Base-by-base conservation (phyloP, 2,329 filamentous ascomycete genomes). In the Pseudopyrenochaeta lycopersici region DNA sequence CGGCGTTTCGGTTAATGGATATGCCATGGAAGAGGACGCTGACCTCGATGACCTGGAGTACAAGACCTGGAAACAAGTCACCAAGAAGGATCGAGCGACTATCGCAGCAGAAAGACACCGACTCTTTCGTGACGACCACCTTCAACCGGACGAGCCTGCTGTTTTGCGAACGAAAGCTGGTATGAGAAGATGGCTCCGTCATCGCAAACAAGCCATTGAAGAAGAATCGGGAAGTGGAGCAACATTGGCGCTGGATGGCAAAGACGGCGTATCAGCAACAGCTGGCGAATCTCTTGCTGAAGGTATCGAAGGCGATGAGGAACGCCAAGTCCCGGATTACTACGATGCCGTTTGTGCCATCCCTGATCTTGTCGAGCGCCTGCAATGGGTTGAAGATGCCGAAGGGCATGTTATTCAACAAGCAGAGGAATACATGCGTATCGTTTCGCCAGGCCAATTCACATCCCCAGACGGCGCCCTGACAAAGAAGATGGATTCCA, bases 31-130 rank as follows among this genome's bases (percentile, higher is more conserved):
- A 46, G 90, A 96, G 64, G 91, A 96, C 63, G 84, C 85, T 11
- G 92, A 92, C 63, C 87, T 96, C 64, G 93, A 98, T 65, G 93
- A 98, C 53, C 79, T 85, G 1, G 94, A 97, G 71, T 97, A 95
- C 78, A 96, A 96, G 74, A 90, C 95, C 31, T 99, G 96, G 95
- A 99, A 98, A 79, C 94, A 98, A 76, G 92, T 97, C 35, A 99
- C 95, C 1, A 98, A 98, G 78, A 97, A 95, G 73, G 93, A 97
- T 68, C 88, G 95, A 58, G 95, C 95, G 3, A 80, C 90, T 20
- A 87, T 94, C 47, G 90, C 95, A 54, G 92, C 93, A 60, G 91
- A 97, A 72, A 86, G 95, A 29, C 88, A 92, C 74, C 86, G 90
- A 33, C 84, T 99, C 12, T 97, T 99, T 78, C 90, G 89, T 56